Conservation (phyloP, 106 monocot species). For the Vanilla planifolia region DNA sequence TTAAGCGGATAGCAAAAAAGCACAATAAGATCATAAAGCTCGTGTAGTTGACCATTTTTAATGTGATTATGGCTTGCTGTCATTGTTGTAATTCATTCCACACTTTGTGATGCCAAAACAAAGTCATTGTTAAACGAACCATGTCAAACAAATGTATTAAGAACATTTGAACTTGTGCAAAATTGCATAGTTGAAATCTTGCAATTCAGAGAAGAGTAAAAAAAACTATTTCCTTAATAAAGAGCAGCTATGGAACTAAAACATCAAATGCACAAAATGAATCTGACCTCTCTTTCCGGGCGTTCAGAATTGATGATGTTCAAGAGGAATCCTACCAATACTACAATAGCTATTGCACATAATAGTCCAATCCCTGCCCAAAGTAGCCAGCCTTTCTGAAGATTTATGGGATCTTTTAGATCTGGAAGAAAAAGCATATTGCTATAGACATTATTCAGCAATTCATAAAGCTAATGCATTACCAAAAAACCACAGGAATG, state of each 20-base stretch:
- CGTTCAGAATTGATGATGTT: constrained; percentile 48
- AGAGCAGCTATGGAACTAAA: no score
- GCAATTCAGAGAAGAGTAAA: neutral
- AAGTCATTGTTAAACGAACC: neutral
- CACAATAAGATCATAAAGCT: no score
- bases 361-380: constrained; percentile 71
- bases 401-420: constrained; percentile 63
- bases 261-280: neutral
- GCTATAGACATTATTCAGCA: neutral
- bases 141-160: neutral
- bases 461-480: neutral
- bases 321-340: constrained; percentile 51
- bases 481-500: no score
- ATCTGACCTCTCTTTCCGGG: constrained; percentile 66
- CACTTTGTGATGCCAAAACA: neutral
- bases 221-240: no score
- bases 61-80: no score
- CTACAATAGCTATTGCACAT: constrained; percentile 48
- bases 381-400: constrained; percentile 77
- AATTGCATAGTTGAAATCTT: neutral
- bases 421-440: constrained; percentile 40
- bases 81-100: no score
- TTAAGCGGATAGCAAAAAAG: no score
- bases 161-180: neutral
- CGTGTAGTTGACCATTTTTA: no score